Evolutionary conservation across 2,329 filamentous ascomycete genomes (phyloP), one percentile per base, ranked within the genome.

Genomic region (Ophiosphaerella narmari): DNA sequence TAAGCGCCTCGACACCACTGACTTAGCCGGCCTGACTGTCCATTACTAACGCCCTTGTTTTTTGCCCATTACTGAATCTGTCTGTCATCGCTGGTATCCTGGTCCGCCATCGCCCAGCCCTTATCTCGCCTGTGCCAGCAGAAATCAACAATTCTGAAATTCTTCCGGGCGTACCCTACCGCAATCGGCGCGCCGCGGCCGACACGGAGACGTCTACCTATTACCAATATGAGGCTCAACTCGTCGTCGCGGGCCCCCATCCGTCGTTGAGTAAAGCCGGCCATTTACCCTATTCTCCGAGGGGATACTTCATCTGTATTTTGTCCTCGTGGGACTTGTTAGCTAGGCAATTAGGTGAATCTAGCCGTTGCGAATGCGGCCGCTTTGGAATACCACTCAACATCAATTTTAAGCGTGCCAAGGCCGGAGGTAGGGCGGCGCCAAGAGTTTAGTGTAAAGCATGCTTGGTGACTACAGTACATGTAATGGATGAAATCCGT

Each of bases 171-270:
- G 26, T 29, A 29, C 26, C 7, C 26, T 29, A 46, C 48, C 44
- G 43, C 56, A 55, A 50, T 36, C 45, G 60, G 55, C 59, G 60
- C 55, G 62, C 60, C 60, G 62, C 60, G 55, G 62, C 62, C 62
- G 62, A 54, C 50, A 52, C 62, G 54, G 55, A 60, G 44, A 50
- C 46, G 41, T 38, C 24, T 47, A 45, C 21, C 16, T 13, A 11
- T 29, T 8, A 29, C 26, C 7, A 8, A 29, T 11, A 46, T 56
- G 52, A 58, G 57, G 52, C 57, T 60, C 57, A 58, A 58, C n/a
- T 44, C 43, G 32, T 39, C 32, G 34, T 16, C 36, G 3, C 13
- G 14, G 16, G 46, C 35, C 24, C 39, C 43, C 52, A 47, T 46
- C 34, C 37, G 38, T 24, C 36, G 5, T 33, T 38, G 9, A 18